Evolutionary conservation across 345 rosid genomes (phyloP), one percentile per base, ranked within the genome.

Genomic region (Syzygium jambos): DNA sequence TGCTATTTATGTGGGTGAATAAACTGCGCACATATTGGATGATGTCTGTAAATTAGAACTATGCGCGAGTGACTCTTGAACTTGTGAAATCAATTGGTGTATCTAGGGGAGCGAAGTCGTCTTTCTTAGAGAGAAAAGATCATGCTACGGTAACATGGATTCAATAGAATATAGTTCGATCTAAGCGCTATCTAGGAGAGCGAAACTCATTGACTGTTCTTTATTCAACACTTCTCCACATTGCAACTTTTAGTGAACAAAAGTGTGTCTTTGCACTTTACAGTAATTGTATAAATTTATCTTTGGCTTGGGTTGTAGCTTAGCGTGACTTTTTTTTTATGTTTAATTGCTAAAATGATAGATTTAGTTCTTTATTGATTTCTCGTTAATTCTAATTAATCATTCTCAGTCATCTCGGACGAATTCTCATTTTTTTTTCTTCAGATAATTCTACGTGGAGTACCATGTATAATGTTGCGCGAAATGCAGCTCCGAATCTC

Each of bases 401-500:
- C 23, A 15, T 65, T 30, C 5, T 8, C 21, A 30, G 11, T 65
- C 23, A 65, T 30, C 43, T 30, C 11, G 11, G 30, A 30, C 7
- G 12, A 65, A 30, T 19, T 30, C 78, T 65, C 5, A 10, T 27
- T 30, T 30, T 9, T 34, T 34, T 19, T 30, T 30, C 22, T 30
- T 8, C 22, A 30, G 78, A 0, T 30, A 65, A 30, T 65, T 65
- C 78, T 8, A 65, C 11, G 3, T 1, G 23, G 78, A 17, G 1
- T 65, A 15, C 41, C 43, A 8, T 16, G 11, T 6, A 7, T 30
- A 30, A 4, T 65, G 10, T 65, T 6, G 78, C 43, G 12, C 46
- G 0, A 17, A 30, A 30, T 68, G 46, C 1, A 34, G 1, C 3
- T 68, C 2, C 7, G 9, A 2, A 68, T 68, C 43, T 68, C 23